Conservation (phyloP, 495 filamentous ascomycete genomes). For the Aspergillus funiculosus region DNA sequence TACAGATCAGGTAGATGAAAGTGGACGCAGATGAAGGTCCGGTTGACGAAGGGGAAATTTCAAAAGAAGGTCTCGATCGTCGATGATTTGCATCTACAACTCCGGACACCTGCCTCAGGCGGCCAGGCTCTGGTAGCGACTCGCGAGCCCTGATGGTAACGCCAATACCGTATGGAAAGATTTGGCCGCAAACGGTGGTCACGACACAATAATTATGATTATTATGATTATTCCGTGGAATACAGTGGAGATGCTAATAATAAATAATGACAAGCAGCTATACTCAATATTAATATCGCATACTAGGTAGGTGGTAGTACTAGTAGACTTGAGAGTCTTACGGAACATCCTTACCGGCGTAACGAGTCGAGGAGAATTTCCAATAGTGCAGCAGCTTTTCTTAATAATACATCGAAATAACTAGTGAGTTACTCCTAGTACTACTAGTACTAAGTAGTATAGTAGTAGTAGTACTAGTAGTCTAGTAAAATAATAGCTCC, state of each 20-base stretch:
- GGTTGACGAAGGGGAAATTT: not conserved
- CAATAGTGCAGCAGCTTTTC: too few species aligned
- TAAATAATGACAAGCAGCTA: not conserved
- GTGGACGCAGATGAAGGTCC: not conserved
- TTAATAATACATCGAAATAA: too few species aligned
- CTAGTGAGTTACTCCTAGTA: too few species aligned
- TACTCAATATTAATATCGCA: too few species aligned
- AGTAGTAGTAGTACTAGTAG: too few species aligned
- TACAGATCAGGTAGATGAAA: conserved; percentile 1
- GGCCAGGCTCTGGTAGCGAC: not conserved
- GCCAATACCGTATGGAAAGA: conserved; percentile 10
- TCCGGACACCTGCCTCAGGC: conserved; percentile 10
- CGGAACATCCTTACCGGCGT: too few species aligned
- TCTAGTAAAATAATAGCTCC: too few species aligned
- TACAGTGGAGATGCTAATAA: not conserved
- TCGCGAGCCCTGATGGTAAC: not conserved
- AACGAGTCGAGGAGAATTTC: too few species aligned
- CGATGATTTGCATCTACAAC: conserved; percentile 13
- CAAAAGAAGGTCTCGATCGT: conserved; percentile 2
- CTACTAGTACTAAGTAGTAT: too few species aligned
- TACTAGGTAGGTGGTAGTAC: too few species aligned
- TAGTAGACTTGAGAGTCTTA: too few species aligned
- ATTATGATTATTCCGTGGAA: too few species aligned
- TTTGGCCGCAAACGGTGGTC: conserved; percentile 9
- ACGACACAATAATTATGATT: not conserved